Base-by-base conservation (phyloP, 208 protist species). In the Crithidia expoeki region DNA sequence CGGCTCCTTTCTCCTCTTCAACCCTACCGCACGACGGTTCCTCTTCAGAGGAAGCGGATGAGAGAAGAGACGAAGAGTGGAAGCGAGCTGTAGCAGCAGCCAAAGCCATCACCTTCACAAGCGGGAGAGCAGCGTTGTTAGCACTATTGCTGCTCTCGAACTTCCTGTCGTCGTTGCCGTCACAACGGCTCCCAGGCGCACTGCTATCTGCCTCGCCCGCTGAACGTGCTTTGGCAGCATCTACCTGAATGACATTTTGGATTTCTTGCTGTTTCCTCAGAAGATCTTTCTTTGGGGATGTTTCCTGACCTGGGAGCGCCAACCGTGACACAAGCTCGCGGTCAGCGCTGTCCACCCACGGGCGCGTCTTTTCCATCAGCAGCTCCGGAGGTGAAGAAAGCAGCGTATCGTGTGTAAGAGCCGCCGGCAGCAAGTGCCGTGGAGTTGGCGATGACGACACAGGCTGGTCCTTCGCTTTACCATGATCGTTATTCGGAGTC, bases 311-410 rank as follows among this genome's bases (percentile, higher is more conserved):
- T n/a, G n/a, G n/a, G n/a, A n/a, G 36, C 36, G 36, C 36, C 9
- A 52, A 11, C 2, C 4, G 23, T 28, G 33, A 11, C 5, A n/a
- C 56, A 4, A 12, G 32, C 6, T 51, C 58, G 10, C n/a, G 16
- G n/a, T 28, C 49, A 9, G 58, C 17, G 28, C 50, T 36, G 38
- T 74, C 53, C 51, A 50, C 16, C 60, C 59, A 74, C 23, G 42
- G 38, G 5, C 61, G 59, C 27, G 69, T 74, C 52, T 36, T 40
- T 2, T 74, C 61, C 5, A 55, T 53, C 1, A 44, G 60, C 25
- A 27, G 33, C 42, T 30, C 50, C 6, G 64, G 30, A 11, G 61
- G 44, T 10, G 61, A 63, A n/a, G n/a, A 55, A 33, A 62, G 44
- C 0, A 32, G 53, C 2, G 60, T 68, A 23, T 68, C 60, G 16